A percentile compares a stretch with the other conserved stretches of the same genome.
These are phyloP conservation scores for Trichophyton rubrum DNA, from an alignment of 2,329 filamentous ascomycete genomes.

Conservation along the genomic window DNA sequence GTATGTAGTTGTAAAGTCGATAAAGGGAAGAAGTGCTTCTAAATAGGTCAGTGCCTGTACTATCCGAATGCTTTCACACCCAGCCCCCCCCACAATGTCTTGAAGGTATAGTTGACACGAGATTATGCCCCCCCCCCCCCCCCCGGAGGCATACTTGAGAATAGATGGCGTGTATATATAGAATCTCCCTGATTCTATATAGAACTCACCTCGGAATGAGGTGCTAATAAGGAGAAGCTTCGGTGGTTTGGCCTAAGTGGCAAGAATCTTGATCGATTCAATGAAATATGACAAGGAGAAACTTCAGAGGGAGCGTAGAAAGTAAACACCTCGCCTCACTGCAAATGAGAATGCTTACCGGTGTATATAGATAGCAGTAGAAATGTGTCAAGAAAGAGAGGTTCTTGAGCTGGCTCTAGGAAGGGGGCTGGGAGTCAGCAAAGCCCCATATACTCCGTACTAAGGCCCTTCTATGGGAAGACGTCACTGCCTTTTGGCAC, in stretches of 20 bases:
- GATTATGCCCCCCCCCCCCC: neutral
- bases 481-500: neutral
- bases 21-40: neutral
- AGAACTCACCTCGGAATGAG: neutral
- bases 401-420: neutral
- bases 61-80: neutral
- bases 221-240: neutral
- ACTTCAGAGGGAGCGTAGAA: neutral
- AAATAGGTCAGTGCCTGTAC: neutral
- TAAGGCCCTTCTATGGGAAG: neutral
- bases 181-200: neutral
- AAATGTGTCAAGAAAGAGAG: neutral
- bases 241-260: slow-evolving; percentile 14
- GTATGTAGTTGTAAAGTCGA: neutral
- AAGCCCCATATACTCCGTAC: neutral
- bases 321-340: neutral
- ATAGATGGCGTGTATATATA: no score
- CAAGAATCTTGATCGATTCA: neutral
- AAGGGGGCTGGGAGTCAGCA: neutral
- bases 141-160: neutral
- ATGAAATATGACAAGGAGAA: neutral
- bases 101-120: neutral
- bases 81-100: neutral
- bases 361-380: neutral
- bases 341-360: neutral